Evolutionary conservation across 108 stramenopile species (phyloP).

Genomic region (Skeletonema marinoi): DNA sequence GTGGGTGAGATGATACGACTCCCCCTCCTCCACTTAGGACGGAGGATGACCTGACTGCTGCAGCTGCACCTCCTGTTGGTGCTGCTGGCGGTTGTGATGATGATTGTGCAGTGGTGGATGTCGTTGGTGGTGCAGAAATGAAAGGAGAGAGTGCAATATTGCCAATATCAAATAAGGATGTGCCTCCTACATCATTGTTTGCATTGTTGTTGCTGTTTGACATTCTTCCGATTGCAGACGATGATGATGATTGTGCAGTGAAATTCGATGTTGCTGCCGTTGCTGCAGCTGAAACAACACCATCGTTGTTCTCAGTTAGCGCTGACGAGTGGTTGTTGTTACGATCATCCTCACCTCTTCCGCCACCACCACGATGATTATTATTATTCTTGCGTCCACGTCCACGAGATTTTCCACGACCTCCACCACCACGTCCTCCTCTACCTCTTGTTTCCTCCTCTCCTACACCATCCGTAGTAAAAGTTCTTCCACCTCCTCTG

Average conservation of each 20-base stretch:
- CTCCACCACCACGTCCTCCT: background rate
- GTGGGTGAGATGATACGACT: conserved; percentile 25
- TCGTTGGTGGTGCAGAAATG: conserved; percentile 23
- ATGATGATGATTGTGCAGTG: conserved; percentile 1
- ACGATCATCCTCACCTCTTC: background rate
- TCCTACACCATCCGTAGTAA: background rate
- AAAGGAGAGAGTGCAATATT: conserved; percentile 34
- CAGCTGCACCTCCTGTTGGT: background rate
- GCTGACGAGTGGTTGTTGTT: background rate
- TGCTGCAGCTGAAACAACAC: background rate
- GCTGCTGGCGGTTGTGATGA: background rate
- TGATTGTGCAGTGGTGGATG: background rate
- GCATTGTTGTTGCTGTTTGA: background rate
- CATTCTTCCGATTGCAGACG: background rate
- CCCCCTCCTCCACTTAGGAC: conserved; percentile 45
- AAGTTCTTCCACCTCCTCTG: background rate
- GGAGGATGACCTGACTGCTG: background rate
- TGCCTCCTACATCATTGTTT: conserved; percentile 2
- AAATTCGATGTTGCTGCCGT: background rate
- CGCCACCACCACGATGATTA: background rate
- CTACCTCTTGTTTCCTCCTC: conserved; percentile 1
- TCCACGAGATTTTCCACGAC: conserved; percentile 1
- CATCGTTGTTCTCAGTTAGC: background rate
- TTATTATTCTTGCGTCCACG: conserved; percentile 12
- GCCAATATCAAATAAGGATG: conserved; percentile 4